Percentiles rank a stretch among this genome's conserved stretches.
phyloP scores from a whole-genome alignment of 345 rosid species.

The Murraya koenigii region DNA sequence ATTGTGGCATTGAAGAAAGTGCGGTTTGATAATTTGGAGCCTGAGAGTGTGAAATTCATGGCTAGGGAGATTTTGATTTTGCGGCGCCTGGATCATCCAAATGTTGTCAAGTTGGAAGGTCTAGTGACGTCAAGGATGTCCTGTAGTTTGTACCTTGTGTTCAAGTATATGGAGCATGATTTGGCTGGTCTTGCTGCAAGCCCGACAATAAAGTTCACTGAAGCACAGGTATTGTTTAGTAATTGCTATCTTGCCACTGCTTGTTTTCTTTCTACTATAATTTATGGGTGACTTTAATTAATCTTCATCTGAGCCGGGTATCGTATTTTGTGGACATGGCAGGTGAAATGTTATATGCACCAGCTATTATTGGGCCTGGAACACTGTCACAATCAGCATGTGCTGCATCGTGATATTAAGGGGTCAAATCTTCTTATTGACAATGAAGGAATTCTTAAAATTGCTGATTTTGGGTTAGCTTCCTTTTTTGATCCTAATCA shows the following conservation, averaged over 20 bases:
- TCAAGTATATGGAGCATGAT: conserved; percentile 81
- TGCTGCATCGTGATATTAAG: conserved; percentile 79
- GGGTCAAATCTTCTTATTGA: conserved; percentile 85
- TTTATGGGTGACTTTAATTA: not conserved
- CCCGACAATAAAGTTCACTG: conserved; percentile 64
- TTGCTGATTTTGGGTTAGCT: conserved; percentile 87
- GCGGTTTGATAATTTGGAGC: conserved; percentile 80
- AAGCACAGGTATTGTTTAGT: conserved; percentile 46
- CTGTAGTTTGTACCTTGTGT: conserved; percentile 73
- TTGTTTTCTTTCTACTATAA: not conserved
- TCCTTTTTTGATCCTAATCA: conserved; percentile 75
- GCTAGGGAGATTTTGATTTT: conserved; percentile 76
- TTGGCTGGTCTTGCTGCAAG: conserved; percentile 83
- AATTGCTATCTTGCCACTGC: not conserved
- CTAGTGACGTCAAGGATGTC: conserved; percentile 85
- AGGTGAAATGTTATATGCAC: conserved; percentile 72
- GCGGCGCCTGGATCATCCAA: conserved; percentile 69
- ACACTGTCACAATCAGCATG: conserved; percentile 68
- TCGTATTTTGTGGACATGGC: conserved; percentile 18
- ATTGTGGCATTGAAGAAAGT: conserved; percentile 82
- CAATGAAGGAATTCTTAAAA: conserved; percentile 65
- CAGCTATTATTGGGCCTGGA: conserved; percentile 75
- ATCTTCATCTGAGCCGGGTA: not conserved
- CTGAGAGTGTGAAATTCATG: conserved; percentile 85
- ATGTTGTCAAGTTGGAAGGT: conserved; percentile 73